Conservation (phyloP, 371 early-diverging fungal genomes). For the Mortierella sp. region DNA sequence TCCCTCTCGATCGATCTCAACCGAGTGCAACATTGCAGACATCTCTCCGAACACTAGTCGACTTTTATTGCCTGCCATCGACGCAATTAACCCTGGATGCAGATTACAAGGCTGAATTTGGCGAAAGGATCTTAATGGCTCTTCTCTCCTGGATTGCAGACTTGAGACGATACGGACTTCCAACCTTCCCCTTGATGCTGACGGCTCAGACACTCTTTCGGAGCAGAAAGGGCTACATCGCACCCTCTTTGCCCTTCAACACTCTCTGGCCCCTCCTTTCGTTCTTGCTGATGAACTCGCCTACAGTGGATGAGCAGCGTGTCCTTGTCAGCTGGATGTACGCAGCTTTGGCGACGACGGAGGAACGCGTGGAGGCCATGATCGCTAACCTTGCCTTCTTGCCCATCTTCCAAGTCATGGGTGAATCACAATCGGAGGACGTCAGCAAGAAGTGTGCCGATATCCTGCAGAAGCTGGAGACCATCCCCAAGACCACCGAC, state of each 20-base stretch:
- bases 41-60: constrained; percentile 33
- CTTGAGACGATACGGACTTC: constrained; percentile 38
- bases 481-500: constrained; percentile 17
- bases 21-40: constrained; percentile 31
- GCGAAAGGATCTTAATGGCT: constrained; percentile 26
- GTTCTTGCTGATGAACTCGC: constrained; percentile 60
- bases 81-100: constrained; percentile 29
- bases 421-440: constrained; percentile 58
- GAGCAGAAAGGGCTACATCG: constrained; percentile 25
- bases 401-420: constrained; percentile 67
- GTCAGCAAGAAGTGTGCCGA: constrained; percentile 38
- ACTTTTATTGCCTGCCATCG: constrained; percentile 39
- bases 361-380: constrained; percentile 27
- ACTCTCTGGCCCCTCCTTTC: constrained; percentile 61
- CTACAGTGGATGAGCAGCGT: constrained; percentile 64
- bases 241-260: constrained; percentile 32
- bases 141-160: constrained; percentile 40
- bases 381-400: constrained; percentile 61
- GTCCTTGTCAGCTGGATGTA: constrained; percentile 58
- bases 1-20: constrained; percentile 32
- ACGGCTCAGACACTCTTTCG: constrained; percentile 25
- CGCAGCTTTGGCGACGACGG: background rate
- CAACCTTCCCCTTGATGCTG: constrained; percentile 37
- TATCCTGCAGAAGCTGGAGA: constrained; percentile 38
- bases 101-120: constrained; percentile 25